Base-by-base conservation (phyloP, 2,329 filamentous ascomycete genomes). In the Didymosphaeria variabile region DNA sequence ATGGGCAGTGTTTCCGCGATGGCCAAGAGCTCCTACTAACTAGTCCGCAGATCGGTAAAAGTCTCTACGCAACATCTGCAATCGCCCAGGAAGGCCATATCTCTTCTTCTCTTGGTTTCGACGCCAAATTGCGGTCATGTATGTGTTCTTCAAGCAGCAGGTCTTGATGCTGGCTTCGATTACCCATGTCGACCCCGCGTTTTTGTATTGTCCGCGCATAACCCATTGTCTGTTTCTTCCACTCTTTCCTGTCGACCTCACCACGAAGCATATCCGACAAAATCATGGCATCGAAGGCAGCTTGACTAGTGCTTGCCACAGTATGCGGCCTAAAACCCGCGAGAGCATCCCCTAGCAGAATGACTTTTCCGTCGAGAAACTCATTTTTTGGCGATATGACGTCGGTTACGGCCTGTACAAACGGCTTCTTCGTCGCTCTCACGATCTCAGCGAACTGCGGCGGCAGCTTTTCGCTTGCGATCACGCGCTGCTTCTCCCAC, bases 321-420 rank as follows among this genome's bases (percentile, higher is more conserved):
- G 80, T 77, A 60, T 84, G 82, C 6, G 83, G 82, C 47, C 83
- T 67, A 34, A 84, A 81, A 1, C 80, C 77, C 0, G 81, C 78
- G 21, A 84, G 66, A 0, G 82, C 79, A 66, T 85, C 83, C 0
- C 82, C 83, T 2, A 84, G 78, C 10, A 85, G 64, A 17, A 84
- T 57, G 2, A 84, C 73, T 26, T 76, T 79, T 1, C 81, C 82
- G 36, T 75, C 71, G 26, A 77, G 69, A 57, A 81, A 83, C 36
- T 69, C 72, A 21, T 80, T 79, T 15, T 71, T 60, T 0, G 72
- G 70, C 31, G 75, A 72, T 7, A 82, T 71, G 1, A 79, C 77
- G 57, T 84, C 82, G 12, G 76, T 81, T 31, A 84, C 76, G 36
- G 79, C 79, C 45, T 82, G 81, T 0, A 84, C 77, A 55, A 84